Evolutionary conservation across 2,329 filamentous ascomycete species (phyloP).

Genomic region (Xenosphaeropsis pyriputrescens): DNA sequence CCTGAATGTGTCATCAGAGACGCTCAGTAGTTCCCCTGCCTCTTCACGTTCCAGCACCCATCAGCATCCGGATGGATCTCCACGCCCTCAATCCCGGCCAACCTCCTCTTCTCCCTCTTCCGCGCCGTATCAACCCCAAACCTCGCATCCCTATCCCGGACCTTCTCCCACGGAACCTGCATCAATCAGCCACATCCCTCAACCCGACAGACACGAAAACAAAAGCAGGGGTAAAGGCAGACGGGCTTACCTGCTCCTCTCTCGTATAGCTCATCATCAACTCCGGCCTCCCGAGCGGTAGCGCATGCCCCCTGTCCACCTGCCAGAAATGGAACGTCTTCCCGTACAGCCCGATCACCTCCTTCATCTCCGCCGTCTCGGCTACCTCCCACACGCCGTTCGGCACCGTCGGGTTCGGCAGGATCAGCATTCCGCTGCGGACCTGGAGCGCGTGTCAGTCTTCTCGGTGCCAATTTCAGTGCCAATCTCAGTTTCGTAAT

Average conservation of each 20-base stretch:
- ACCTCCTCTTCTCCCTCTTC: constrained; percentile 36
- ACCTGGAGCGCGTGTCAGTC: constrained; percentile 44
- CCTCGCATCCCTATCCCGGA: constrained; percentile 35
- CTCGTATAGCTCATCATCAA: constrained; percentile 48
- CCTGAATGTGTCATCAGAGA: too few relatives aligned
- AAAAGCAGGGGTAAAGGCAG: constrained; percentile 2
- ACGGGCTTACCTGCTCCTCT: constrained; percentile 27
- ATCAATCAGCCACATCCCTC: constrained; percentile 12
- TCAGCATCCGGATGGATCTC: constrained; percentile 30
- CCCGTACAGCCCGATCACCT: constrained; percentile 61
- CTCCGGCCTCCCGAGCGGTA: constrained; percentile 45
- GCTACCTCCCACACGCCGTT: constrained; percentile 55
- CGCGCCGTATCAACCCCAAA: constrained; percentile 33
- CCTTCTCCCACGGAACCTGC: constrained; percentile 15
- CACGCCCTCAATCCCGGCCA: constrained; percentile 28
- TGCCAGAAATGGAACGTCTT: constrained; percentile 85
- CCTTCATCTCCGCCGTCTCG: constrained; percentile 69
- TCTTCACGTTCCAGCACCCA: constrained; percentile 24
- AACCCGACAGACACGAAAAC: too few relatives aligned
- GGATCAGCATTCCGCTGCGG: constrained; percentile 54
- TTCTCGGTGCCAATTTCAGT: constrained; percentile 50
- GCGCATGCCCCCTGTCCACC: constrained; percentile 54
- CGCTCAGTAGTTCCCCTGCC: too few relatives aligned
- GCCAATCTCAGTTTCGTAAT: too few relatives aligned
- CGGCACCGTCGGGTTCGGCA: constrained; percentile 49